Evolutionary conservation across 768 basidiomycete species (phyloP).

Genomic region (Xanthoconium purpureum): DNA sequence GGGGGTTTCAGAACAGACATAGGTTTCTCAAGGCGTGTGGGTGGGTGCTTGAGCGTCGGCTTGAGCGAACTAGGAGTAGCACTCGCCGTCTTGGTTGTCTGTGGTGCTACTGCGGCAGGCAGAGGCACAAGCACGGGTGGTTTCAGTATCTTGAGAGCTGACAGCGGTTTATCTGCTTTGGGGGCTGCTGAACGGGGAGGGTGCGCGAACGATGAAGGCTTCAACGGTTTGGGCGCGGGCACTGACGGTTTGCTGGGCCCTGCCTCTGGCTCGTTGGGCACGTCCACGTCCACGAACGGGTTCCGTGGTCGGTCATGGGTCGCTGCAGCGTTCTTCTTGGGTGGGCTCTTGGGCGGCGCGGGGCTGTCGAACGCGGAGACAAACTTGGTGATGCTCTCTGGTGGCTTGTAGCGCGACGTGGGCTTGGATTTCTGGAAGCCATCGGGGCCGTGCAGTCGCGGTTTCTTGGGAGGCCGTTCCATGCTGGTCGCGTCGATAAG

Average conservation of each 20-base stretch:
- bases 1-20: conserved; percentile 30
- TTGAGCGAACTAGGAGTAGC: conserved; percentile 1
- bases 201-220: conserved; percentile 4
- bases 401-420: conserved; percentile 23
- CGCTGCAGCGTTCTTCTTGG: conserved; percentile 2
- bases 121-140: conserved; percentile 13
- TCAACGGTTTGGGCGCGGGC: conserved; percentile 1
- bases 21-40: conserved; percentile 14
- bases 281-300: conserved; percentile 15
- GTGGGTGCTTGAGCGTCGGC: conserved; percentile 8
- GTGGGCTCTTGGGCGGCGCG: not conserved
- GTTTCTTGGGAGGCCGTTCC: conserved; percentile 15
- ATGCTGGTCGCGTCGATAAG: not conserved
- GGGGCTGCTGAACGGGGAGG: not conserved
- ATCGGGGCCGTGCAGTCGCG: conserved; percentile 25
- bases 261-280: conserved; percentile 3
- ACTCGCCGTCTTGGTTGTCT: not conserved
- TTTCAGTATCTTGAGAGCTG: conserved; percentile 16
- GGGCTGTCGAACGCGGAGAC: conserved; percentile 26
- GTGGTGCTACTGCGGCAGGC: not conserved
- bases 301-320: conserved; percentile 19
- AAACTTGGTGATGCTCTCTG: conserved; percentile 26
- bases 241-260: conserved; percentile 11
- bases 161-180: not conserved
- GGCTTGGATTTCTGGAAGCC: conserved; percentile 27